phyloP scores from a whole-genome alignment of 2,329 filamentous ascomycete species.

The Colletotrichum nymphaeae region DNA sequence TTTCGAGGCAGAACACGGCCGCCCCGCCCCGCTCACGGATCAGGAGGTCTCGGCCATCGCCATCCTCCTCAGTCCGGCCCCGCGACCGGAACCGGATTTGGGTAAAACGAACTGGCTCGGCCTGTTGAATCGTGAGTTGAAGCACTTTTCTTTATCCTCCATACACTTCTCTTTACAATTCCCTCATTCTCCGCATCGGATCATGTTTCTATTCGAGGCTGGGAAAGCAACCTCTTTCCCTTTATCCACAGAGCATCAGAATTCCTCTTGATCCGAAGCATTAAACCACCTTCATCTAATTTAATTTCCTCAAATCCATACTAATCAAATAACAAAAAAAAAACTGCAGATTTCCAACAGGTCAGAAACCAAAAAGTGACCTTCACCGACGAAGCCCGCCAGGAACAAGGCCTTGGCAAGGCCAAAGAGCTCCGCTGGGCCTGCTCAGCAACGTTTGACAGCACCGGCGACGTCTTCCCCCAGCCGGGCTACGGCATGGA shows the following conservation, averaged over 20 bases:
- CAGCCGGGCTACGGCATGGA: slow-evolving; percentile 42
- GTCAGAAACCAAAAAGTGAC: slow-evolving; percentile 12
- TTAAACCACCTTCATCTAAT: too few relatives aligned
- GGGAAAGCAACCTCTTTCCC: background rate
- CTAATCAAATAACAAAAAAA: too few relatives aligned
- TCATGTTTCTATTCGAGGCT: too few relatives aligned
- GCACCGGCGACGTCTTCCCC: slow-evolving; percentile 25
- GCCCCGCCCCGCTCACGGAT: slow-evolving; percentile 50
- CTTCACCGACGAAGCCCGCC: slow-evolving; percentile 26
- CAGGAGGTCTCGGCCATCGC: slow-evolving; percentile 53
- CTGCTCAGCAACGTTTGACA: slow-evolving; percentile 20
- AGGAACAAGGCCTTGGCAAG: slow-evolving; percentile 24
- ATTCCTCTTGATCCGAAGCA: too few relatives aligned
- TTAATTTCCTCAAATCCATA: too few relatives aligned
- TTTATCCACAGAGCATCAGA: too few relatives aligned
- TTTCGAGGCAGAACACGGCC: slow-evolving; percentile 43
- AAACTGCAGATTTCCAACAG: slow-evolving; percentile 23
- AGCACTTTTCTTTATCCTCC: too few relatives aligned
- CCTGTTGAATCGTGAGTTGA: slow-evolving; percentile 48
- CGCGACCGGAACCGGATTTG: slow-evolving; percentile 40
- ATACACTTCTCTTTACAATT: background rate
- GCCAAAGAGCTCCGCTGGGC: slow-evolving; percentile 30
- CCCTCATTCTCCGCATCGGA: too few relatives aligned
- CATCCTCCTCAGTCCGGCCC: slow-evolving; percentile 47
- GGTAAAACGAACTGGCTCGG: slow-evolving; percentile 52